Evolutionary conservation across 1,284 basidiomycete genomes (phyloP).

Genomic region (Pseudozyma tsukubaensis): DNA sequence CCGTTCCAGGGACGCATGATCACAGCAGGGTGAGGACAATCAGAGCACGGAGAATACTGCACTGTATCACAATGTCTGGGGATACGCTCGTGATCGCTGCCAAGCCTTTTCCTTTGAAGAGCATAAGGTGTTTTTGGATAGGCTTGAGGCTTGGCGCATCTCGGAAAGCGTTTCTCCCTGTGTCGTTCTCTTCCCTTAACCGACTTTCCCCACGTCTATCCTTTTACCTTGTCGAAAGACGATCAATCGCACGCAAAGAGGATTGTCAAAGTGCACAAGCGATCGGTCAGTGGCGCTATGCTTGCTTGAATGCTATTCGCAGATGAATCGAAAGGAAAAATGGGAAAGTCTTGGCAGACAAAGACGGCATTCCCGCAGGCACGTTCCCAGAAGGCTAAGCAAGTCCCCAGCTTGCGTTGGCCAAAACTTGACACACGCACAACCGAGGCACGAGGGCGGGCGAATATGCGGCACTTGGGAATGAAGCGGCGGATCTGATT

Average conservation of each 20-base stretch:
- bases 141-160: background rate
- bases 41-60: no score
- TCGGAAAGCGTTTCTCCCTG: background rate
- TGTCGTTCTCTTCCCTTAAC: no score
- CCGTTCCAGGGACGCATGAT: no score
- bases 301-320: background rate
- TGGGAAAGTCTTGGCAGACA: background rate
- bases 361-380: background rate
- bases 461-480: background rate
- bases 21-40: no score
- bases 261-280: background rate
- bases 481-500: slow-evolving; percentile 6
- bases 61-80: no score
- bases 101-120: background rate
- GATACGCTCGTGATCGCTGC: background rate
- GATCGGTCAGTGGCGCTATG: background rate
- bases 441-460: slow-evolving; percentile 10
- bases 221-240: no score
- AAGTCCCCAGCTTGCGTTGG: background rate
- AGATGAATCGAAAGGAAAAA: background rate
- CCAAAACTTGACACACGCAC: no score
- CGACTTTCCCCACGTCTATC: background rate
- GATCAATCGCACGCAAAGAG: background rate
- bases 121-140: background rate
- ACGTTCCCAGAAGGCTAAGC: background rate